A percentile compares a stretch with the other conserved stretches of the same genome.
phyloP scores from a whole-genome alignment of 2,329 filamentous ascomycete genomes.

The Knufia petricola region DNA sequence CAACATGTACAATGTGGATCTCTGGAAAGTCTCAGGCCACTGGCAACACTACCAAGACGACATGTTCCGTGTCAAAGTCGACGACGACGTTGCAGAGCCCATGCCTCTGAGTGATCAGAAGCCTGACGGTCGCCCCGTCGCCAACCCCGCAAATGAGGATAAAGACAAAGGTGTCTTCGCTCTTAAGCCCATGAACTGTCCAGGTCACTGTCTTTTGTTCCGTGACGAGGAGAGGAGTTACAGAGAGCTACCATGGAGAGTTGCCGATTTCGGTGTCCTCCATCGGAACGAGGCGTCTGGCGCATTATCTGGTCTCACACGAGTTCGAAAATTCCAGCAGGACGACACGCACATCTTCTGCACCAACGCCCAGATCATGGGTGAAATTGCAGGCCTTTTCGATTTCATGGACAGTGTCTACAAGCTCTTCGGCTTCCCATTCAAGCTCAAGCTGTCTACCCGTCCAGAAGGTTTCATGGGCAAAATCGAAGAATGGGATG shows the following conservation, averaged over 20 bases:
- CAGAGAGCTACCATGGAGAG: slow-evolving; percentile 77
- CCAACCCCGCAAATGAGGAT: slow-evolving; percentile 28
- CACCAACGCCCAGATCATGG: slow-evolving; percentile 62
- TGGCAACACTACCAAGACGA: slow-evolving; percentile 92
- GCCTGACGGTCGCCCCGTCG: slow-evolving; percentile 14
- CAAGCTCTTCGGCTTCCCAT: slow-evolving; percentile 75
- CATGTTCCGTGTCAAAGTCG: slow-evolving; percentile 72
- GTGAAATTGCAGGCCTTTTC: slow-evolving; percentile 73
- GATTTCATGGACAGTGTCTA: slow-evolving; percentile 77
- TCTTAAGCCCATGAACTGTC: slow-evolving; percentile 97
- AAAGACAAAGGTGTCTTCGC: slow-evolving; percentile 73
- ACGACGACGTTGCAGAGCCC: slow-evolving; percentile 20
- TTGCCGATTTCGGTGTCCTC: slow-evolving; percentile 91
- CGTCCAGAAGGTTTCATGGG: slow-evolving; percentile 83
- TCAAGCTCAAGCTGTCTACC: slow-evolving; percentile 91
- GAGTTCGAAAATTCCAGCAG: slow-evolving; percentile 89
- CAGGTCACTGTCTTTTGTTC: slow-evolving; percentile 85
- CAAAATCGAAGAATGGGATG: slow-evolving; percentile 76
- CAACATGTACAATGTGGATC: slow-evolving; percentile 86
- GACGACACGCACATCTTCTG: slow-evolving; percentile 97
- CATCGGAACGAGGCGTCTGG: slow-evolving; percentile 94
- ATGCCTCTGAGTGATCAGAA: slow-evolving; percentile 21
- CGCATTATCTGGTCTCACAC: slow-evolving; percentile 78
- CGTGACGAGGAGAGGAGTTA: slow-evolving; percentile 76
- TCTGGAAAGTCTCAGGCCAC: slow-evolving; percentile 94